Evolutionary conservation across 164 flowering plant species (phyloP).

Genomic region (Aristolochia fimbriata): DNA sequence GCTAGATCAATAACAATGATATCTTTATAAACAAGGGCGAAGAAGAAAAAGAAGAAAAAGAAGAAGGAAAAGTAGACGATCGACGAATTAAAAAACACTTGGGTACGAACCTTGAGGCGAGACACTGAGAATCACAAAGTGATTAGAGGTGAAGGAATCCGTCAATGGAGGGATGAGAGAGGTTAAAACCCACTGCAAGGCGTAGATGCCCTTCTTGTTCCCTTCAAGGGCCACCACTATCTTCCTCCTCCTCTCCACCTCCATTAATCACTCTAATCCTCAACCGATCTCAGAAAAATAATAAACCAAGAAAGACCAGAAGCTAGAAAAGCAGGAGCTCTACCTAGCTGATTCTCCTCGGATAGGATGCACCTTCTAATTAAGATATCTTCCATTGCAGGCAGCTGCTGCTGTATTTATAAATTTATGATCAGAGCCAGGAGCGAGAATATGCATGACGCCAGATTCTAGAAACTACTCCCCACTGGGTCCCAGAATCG

Average conservation of each 20-base stretch:
- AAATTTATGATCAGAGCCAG: too few species aligned
- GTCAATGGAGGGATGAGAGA: slow-evolving; percentile 1
- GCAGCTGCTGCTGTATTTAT: too few species aligned
- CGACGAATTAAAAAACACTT: too few species aligned
- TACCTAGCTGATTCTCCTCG: too few species aligned
- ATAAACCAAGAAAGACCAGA: neutral
- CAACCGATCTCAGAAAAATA: neutral
- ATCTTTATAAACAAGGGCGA: too few species aligned
- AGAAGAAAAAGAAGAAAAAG: neutral
- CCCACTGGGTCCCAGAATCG: too few species aligned
- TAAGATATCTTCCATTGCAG: too few species aligned
- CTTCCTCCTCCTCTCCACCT: slow-evolving; percentile 8
- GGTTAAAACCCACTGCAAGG: slow-evolving; percentile 15
- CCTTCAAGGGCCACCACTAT: slow-evolving; percentile 12
- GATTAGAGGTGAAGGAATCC: neutral
- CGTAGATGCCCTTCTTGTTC: slow-evolving; percentile 7
- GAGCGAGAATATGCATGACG: too few species aligned
- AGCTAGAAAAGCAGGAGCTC: neutral
- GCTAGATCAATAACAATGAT: too few species aligned
- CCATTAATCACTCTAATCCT: slow-evolving; percentile 4
- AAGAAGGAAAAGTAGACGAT: neutral
- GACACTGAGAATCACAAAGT: slow-evolving; percentile 8
- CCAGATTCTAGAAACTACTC: too few species aligned
- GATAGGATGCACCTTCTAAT: too few species aligned
- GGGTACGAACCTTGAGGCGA: neutral